phyloP scores from a whole-genome alignment of 2,329 filamentous ascomycete species.

The Aureobasidium leucospermi region DNA sequence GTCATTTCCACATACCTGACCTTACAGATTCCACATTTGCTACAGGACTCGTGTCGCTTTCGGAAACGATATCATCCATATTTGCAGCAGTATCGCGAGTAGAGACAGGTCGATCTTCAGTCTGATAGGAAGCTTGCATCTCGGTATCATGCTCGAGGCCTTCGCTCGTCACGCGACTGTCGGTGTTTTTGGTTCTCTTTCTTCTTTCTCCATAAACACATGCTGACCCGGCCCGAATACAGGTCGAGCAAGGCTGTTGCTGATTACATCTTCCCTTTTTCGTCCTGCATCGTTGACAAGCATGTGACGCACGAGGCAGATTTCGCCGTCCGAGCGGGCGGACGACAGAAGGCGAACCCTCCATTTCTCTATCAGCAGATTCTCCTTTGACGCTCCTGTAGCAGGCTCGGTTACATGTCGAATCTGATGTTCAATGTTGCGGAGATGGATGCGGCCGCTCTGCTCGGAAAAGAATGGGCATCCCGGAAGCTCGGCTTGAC shows the following conservation, averaged over 20 bases:
- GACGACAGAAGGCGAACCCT: not conserved
- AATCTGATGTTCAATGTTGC: too few species aligned
- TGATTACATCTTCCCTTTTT: conserved; percentile 12
- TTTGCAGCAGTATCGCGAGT: not conserved
- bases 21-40: not conserved
- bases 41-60: not conserved
- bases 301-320: conserved; percentile 8
- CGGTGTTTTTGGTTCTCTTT: not conserved
- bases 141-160: not conserved
- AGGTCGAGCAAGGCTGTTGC: conserved; percentile 10
- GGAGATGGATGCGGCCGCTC: too few species aligned
- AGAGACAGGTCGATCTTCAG: not conserved
- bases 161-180: too few species aligned
- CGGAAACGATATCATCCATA: not conserved
- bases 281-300: conserved; percentile 3
- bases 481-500: not conserved
- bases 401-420: too few species aligned
- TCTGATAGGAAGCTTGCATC: not conserved
- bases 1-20: not conserved
- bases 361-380: not conserved
- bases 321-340: not conserved
- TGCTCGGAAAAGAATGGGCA: not conserved
- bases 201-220: conserved; percentile 5
- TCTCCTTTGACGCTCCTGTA: too few species aligned
- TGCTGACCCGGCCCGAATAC: not conserved